Conservation (phyloP, 177 flowering plant genomes). For the Tripterygium wilfordii region DNA sequence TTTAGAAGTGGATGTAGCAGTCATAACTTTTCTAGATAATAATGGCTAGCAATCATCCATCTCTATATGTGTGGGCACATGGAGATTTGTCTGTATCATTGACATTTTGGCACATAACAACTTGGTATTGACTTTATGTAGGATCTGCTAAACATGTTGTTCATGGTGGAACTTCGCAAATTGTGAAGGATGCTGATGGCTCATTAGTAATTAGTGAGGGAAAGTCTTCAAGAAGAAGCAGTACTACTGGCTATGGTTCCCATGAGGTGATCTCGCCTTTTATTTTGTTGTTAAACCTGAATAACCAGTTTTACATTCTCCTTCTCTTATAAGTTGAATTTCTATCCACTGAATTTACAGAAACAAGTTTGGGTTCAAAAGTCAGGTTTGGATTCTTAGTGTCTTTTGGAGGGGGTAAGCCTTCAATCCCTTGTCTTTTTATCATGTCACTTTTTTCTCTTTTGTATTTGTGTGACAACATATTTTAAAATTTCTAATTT, state of each 20-base stretch:
- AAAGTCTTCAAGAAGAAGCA: slow-evolving; percentile 56
- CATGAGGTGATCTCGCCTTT: slow-evolving; percentile 56
- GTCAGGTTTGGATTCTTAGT: slow-evolving; percentile 44
- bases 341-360: slow-evolving; percentile 22
- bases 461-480: not conserved
- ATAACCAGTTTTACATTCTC: not conserved
- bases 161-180: slow-evolving; percentile 59
- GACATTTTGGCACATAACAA: too few species aligned
- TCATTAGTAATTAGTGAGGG: slow-evolving; percentile 43
- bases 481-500: too few species aligned
- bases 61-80: too few species aligned
- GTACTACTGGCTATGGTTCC: slow-evolving; percentile 49
- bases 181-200: slow-evolving; percentile 54
- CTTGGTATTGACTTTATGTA: slow-evolving; percentile 21
- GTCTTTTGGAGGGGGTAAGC: slow-evolving; percentile 21
- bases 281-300: slow-evolving; percentile 4
- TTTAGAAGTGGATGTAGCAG: slow-evolving; percentile 45
- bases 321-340: not conserved
- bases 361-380: slow-evolving; percentile 70
- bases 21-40: slow-evolving; percentile 38
- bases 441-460: not conserved
- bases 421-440: not conserved
- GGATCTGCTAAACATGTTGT: slow-evolving; percentile 55
- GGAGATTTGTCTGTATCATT: too few species aligned
- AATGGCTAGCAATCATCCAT: slow-evolving; percentile 34